These are phyloP conservation scores for Colletotrichum aenigma DNA, from an alignment of 2,329 filamentous ascomycete genomes.

Conservation along the genomic window DNA sequence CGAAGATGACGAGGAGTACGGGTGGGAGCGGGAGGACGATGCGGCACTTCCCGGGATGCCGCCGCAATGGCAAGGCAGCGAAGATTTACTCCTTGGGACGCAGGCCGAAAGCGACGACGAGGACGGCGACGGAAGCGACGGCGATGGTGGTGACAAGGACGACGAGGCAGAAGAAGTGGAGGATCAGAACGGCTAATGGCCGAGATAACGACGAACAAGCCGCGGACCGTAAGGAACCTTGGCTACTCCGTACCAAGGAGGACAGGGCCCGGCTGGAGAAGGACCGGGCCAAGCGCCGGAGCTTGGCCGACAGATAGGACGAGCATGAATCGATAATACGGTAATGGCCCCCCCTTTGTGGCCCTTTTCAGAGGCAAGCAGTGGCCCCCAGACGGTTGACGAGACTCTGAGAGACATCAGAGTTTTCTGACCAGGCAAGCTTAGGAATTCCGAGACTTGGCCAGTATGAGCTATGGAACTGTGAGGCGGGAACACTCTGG, in stretches of 20 bases:
- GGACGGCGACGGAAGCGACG: slow-evolving; percentile 3
- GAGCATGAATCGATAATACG: slow-evolving; percentile 17
- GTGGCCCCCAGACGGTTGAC: not conserved
- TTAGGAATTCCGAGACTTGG: not conserved
- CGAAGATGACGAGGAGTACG: slow-evolving; percentile 71
- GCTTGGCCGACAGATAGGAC: slow-evolving; percentile 20
- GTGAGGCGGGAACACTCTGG: not conserved
- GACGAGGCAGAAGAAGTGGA: slow-evolving; percentile 19
- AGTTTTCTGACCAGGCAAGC: not conserved
- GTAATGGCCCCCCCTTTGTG: not conserved
- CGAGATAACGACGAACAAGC: slow-evolving; percentile 16
- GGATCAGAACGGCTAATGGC: slow-evolving; percentile 19
- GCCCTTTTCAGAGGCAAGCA: not conserved
- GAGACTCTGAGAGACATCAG: not conserved
- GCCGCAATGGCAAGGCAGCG: slow-evolving; percentile 72
- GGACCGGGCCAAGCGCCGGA: slow-evolving; percentile 8
- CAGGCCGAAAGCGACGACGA: slow-evolving; percentile 37
- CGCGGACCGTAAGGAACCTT: not conserved
- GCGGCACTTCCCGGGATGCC: slow-evolving; percentile 62
- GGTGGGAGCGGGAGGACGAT: slow-evolving; percentile 72
- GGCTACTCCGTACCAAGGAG: not conserved
- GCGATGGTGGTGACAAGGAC: slow-evolving; percentile 24
- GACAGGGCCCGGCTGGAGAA: not conserved
- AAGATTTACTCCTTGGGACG: slow-evolving; percentile 62
- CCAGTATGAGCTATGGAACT: not conserved